A percentile compares a stretch with the other conserved stretches of the same genome.
phyloP scores from a whole-genome alignment of 2,329 filamentous ascomycete genomes.

The Ascochyta fabae region DNA sequence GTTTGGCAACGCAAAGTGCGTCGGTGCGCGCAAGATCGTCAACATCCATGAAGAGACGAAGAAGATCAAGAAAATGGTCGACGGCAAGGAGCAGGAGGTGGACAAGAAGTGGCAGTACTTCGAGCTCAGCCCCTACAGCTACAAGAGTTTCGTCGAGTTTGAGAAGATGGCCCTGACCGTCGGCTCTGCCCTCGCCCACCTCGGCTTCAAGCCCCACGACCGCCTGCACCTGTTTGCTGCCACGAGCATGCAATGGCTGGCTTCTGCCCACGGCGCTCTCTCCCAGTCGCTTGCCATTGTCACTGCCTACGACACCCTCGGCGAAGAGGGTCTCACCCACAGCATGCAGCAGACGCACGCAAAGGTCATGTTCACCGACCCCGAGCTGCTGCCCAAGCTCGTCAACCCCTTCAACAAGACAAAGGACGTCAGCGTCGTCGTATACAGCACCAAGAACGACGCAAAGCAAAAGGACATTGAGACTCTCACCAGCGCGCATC shows the following conservation, averaged over 20 bases:
- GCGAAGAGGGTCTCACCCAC: slow-evolving; percentile 82
- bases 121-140: slow-evolving; percentile 79
- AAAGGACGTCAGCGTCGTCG: slow-evolving; percentile 62
- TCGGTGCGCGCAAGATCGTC: slow-evolving; percentile 75
- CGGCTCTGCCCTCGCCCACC: slow-evolving; percentile 74
- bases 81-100: slow-evolving; percentile 78
- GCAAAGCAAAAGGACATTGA: slow-evolving; percentile 61
- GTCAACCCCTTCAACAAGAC: slow-evolving; percentile 62
- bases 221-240: slow-evolving; percentile 82
- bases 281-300: slow-evolving; percentile 92
- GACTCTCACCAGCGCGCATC: slow-evolving; percentile 60
- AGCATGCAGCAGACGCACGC: slow-evolving; percentile 82
- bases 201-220: slow-evolving; percentile 72
- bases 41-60: slow-evolving; percentile 82
- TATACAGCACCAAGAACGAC: slow-evolving; percentile 64
- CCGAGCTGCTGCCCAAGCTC: slow-evolving; percentile 68
- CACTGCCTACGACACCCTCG: slow-evolving; percentile 93
- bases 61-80: slow-evolving; percentile 86
- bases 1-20: slow-evolving; percentile 59
- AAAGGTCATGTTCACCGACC: slow-evolving; percentile 85
- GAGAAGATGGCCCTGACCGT: slow-evolving; percentile 71
- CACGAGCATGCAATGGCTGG: slow-evolving; percentile 84
- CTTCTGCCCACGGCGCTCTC: slow-evolving; percentile 75
- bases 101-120: slow-evolving; percentile 94
- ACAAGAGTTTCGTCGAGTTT: slow-evolving; percentile 80